Evolutionary conservation across 2,329 filamentous ascomycete species (phyloP).

Genomic region (Colletotrichum sp.): DNA sequence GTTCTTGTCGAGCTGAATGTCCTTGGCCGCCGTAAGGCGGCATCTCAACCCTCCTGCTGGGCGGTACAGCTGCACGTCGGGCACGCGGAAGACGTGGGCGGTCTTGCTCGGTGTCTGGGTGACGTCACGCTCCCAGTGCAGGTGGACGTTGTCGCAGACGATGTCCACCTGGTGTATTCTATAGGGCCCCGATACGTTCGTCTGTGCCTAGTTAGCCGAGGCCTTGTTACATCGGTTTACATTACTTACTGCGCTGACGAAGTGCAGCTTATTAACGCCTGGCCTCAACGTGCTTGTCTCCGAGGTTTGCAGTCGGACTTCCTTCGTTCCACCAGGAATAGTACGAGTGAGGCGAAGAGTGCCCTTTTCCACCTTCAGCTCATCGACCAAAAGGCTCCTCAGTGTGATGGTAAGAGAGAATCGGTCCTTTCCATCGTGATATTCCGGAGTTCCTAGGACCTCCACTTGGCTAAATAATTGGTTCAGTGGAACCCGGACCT

Average conservation of each 20-base stretch:
- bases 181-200: slow-evolving; percentile 75
- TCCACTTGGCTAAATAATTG: slow-evolving; percentile 77
- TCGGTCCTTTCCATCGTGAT: slow-evolving; percentile 75
- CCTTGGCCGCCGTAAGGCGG: slow-evolving; percentile 67
- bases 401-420: slow-evolving; percentile 74
- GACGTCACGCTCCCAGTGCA: slow-evolving; percentile 68
- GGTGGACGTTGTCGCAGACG: slow-evolving; percentile 64
- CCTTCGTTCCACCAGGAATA: slow-evolving; percentile 42
- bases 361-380: slow-evolving; percentile 67
- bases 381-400: slow-evolving; percentile 74
- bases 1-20: slow-evolving; percentile 80
- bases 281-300: slow-evolving; percentile 53
- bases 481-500: slow-evolving; percentile 71
- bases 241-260: slow-evolving; percentile 36
- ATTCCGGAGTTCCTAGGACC: slow-evolving; percentile 71
- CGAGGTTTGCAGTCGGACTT: slow-evolving; percentile 45
- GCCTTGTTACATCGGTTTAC: background rate
- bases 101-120: slow-evolving; percentile 51
- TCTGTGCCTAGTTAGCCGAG: slow-evolving; percentile 46
- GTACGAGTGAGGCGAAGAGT: slow-evolving; percentile 32
- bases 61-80: slow-evolving; percentile 77
- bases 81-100: slow-evolving; percentile 59
- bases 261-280: slow-evolving; percentile 46
- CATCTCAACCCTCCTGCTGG: slow-evolving; percentile 72
- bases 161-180: slow-evolving; percentile 76